Conservation (phyloP, 2,329 filamentous ascomycete species). For the Hyphodiscus sp. region DNA sequence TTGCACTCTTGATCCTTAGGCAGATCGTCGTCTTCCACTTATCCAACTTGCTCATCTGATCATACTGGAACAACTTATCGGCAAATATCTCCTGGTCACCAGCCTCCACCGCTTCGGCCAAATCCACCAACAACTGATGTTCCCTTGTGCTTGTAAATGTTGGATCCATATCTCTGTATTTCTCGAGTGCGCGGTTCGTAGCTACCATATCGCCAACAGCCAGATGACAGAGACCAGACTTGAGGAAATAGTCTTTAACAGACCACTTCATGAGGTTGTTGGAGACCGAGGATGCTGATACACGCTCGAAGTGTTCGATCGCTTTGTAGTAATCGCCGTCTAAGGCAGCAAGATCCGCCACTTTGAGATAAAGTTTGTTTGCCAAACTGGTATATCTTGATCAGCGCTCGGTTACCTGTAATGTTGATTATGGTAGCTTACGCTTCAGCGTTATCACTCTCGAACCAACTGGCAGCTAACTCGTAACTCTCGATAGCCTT, state of each 20-base stretch:
- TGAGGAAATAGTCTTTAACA: constrained; percentile 93
- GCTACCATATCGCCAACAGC: constrained; percentile 68
- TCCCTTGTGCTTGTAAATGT: constrained; percentile 74
- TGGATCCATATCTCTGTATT: constrained; percentile 73
- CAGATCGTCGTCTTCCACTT: constrained; percentile 94
- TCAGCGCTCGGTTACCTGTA: constrained; percentile 1
- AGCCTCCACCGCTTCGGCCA: constrained; percentile 67
- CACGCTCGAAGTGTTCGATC: constrained; percentile 76
- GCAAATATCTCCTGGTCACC: constrained; percentile 78
- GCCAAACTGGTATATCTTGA: constrained; percentile 54
- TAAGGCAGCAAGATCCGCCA: constrained; percentile 78
- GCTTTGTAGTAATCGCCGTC: constrained; percentile 80
- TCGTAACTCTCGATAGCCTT: constrained; percentile 79
- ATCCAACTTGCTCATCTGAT: constrained; percentile 88
- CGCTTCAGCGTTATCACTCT: constrained; percentile 78
- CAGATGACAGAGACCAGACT: constrained; percentile 87
- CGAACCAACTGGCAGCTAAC: constrained; percentile 81
- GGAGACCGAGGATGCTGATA: constrained; percentile 69
- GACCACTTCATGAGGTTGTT: constrained; percentile 93
- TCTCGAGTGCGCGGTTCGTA: constrained; percentile 70
- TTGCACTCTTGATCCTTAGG: constrained; percentile 74
- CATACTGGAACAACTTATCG: constrained; percentile 82
- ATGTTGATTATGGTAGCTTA: constrained; percentile 39
- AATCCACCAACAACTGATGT: constrained; percentile 70
- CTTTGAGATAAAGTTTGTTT: constrained; percentile 91